Percentiles rank a stretch among this genome's conserved stretches.
phyloP scores from a whole-genome alignment of 345 rosid genomes.

The Bruguiera sexangula region DNA sequence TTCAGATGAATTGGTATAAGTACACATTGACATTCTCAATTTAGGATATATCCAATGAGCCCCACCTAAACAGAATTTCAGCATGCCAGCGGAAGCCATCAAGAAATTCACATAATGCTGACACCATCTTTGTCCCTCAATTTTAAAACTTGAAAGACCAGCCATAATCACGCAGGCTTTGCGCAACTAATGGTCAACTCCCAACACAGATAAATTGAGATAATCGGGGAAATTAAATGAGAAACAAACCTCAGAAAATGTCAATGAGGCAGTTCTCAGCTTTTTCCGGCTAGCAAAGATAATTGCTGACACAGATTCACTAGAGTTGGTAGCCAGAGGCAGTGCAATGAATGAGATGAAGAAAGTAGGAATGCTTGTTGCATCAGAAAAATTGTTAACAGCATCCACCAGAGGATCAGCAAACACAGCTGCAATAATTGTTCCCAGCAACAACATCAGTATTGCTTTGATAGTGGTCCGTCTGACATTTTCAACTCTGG shows the following conservation, averaged over 20 bases:
- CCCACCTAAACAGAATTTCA: neutral
- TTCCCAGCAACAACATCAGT: conserved; percentile 62
- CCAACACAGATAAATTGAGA: neutral
- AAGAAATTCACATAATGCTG: neutral
- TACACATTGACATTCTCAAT: too few species aligned
- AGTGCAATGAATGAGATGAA: conserved; percentile 89
- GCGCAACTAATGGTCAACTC: neutral
- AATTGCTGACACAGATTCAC: conserved; percentile 94
- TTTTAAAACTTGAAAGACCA: neutral
- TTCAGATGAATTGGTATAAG: too few species aligned
- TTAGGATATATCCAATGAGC: too few species aligned
- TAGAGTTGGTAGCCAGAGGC: conserved; percentile 90
- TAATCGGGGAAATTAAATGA: neutral
- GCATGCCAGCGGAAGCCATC: neutral
- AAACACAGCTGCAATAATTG: conserved; percentile 77
- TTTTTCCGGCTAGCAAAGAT: conserved; percentile 80
- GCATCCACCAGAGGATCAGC: conserved; percentile 98
- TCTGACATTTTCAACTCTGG: conserved; percentile 44
- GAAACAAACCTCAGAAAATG: conserved; percentile 80
- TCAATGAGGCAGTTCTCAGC: conserved; percentile 71
- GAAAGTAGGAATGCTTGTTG: conserved; percentile 92
- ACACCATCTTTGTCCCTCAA: neutral
- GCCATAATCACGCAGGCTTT: neutral
- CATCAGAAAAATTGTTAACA: conserved; percentile 77
- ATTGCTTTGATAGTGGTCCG: conserved; percentile 68